Base-by-base conservation (phyloP, 2,329 filamentous ascomycete genomes). In the Botrytis medusae region DNA sequence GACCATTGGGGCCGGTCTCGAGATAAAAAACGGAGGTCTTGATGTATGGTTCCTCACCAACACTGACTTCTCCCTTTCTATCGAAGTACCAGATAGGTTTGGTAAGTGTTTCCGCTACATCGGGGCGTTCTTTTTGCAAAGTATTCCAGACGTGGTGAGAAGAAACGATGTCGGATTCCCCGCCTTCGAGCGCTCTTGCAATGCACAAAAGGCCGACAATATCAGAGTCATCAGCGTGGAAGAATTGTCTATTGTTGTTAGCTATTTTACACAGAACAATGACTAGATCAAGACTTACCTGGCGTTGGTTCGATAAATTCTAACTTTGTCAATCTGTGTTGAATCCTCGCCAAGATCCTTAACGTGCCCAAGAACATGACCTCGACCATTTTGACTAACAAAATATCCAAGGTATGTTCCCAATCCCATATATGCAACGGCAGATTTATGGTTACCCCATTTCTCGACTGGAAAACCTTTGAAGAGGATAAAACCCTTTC, bases 31-130 rank as follows among this genome's bases (percentile, higher is more conserved):
- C 89, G 20, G 88, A 87, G 46, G 91, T 89, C 61, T 87, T 86
- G 78, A 93, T 92, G 83, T 90, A 97, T 73, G 90, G 90, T 72
- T 95, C 89, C 82, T 97, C 87, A 20, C 93, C 93, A 22, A 86
- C 84, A 34, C 90, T 92, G 1, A 88, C 89, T 84, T 97, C 94
- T 18, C 94, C 94, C 84, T 97, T 97, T 72, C 94, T 91, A 83
- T 97, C 94, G 81, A 97, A 95, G 84, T 97, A 96, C 94, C 94
- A 97, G 76, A 94, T 89, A 0, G 94, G 93, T 81, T 91, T 84
- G 1, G 92, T 91, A 71, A 97, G 85, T 9, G 90, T 86, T 81
- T 92, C 89, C 0, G 93, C 91, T 1, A 97, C 91, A 79, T 95
- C 93, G 0, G 93, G 93, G 37, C 93, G 87, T 80, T 95, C 89